These are phyloP conservation scores for Geotrichum fermentans DNA, from an alignment of 1,139 yeast species.

Conservation along the genomic window DNA sequence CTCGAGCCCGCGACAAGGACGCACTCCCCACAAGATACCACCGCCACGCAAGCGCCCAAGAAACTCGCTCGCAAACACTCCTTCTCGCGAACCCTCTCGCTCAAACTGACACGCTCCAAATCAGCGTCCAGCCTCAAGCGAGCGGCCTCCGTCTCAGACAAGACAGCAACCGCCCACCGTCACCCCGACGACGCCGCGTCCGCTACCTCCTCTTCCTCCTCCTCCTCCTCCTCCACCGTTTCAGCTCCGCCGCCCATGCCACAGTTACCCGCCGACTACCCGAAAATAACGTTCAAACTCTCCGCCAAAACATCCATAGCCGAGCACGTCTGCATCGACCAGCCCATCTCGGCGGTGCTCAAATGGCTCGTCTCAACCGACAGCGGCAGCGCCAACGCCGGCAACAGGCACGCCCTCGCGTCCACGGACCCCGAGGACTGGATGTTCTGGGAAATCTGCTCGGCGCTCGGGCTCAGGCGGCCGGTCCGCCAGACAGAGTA, in stretches of 20 bases:
- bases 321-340: constrained; percentile 6
- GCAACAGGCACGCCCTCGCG: neutral
- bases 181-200: constrained; percentile 1
- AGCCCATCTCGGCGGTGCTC: constrained; percentile 5
- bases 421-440: constrained; percentile 14
- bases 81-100: neutral
- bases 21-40: too few species aligned
- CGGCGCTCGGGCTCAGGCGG: constrained; percentile 12
- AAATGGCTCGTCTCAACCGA: constrained; percentile 7
- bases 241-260: neutral
- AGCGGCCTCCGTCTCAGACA: neutral
- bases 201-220: too few species aligned
- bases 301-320: neutral
- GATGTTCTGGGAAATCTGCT: constrained; percentile 18
- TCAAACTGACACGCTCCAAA: neutral
- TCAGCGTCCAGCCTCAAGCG: neutral
- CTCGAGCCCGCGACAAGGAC: too few species aligned
- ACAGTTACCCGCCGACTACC: neutral
- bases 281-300: neutral
- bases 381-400: neutral
- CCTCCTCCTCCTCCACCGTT: neutral
- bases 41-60: too few species aligned
- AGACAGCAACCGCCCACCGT: too few species aligned
- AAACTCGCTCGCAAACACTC: neutral
- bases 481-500: constrained; percentile 14